Percentiles rank a stretch among this genome's conserved stretches.
Evolutionary conservation across 306 rosid genomes (phyloP).

Genomic region (Sechiopsis laciniata): DNA sequence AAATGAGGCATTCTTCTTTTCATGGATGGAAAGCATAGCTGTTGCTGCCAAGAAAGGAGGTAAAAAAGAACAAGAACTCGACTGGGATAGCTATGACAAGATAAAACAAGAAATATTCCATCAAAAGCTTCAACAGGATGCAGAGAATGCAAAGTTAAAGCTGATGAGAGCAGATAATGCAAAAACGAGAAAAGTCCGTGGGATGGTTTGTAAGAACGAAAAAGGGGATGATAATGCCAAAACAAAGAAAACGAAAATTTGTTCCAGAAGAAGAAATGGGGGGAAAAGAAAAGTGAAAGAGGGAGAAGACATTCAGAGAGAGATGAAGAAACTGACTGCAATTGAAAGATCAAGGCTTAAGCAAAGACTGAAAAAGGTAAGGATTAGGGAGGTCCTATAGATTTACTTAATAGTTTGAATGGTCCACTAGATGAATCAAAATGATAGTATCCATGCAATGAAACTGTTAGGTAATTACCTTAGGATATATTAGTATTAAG

Average conservation of each 20-base stretch:
- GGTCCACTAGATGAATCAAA: neutral
- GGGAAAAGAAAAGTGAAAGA: conserved; percentile 24
- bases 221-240: conserved; percentile 28
- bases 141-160: conserved; percentile 44
- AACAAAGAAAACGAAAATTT: conserved; percentile 15
- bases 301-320: conserved; percentile 27
- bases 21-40: conserved; percentile 60
- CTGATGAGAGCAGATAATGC: conserved; percentile 47
- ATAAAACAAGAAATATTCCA: conserved; percentile 42
- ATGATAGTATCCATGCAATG: neutral
- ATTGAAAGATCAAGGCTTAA: conserved; percentile 29
- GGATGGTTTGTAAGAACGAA: conserved; percentile 39
- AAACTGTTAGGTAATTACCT: neutral
- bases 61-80: conserved; percentile 48
- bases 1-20: conserved; percentile 37
- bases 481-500: no score
- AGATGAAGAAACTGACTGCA: conserved; percentile 31
- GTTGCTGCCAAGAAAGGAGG: conserved; percentile 69
- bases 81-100: conserved; percentile 66
- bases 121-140: conserved; percentile 37
- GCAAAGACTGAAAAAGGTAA: conserved; percentile 49
- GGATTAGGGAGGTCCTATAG: neutral
- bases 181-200: conserved; percentile 41
- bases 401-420: neutral
- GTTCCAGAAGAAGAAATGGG: conserved; percentile 14